Conservation (phyloP, 768 basidiomycete genomes). For the Rhodotorula taiwanensis region DNA sequence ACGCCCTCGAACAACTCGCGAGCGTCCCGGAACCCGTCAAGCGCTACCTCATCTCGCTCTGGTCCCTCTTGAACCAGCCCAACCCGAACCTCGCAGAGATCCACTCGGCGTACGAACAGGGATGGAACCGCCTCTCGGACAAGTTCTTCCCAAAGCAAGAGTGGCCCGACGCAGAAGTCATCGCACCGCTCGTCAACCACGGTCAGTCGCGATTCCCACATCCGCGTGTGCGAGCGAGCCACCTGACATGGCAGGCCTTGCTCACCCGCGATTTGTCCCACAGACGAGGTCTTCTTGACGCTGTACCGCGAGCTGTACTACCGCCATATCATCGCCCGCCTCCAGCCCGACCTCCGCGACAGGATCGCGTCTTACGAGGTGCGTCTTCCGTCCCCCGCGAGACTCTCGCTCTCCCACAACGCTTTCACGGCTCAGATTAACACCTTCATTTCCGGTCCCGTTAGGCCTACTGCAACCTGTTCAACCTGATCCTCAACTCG, state of each 20-base stretch:
- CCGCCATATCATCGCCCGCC: constrained; percentile 69
- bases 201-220: constrained; percentile 50
- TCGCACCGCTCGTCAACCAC: constrained; percentile 88
- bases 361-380: constrained; percentile 84
- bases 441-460: not conserved
- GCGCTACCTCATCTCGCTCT: constrained; percentile 91
- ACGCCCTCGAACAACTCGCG: constrained; percentile 32
- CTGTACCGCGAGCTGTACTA: constrained; percentile 94
- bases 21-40: constrained; percentile 35
- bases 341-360: constrained; percentile 84
- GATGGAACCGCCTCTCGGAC: constrained; percentile 94
- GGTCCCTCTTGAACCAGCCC: constrained; percentile 66
- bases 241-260: too few species aligned
- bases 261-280: not conserved
- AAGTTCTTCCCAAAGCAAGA: constrained; percentile 90
- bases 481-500: constrained; percentile 95
- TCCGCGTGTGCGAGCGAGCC: too few species aligned
- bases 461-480: constrained; percentile 91
- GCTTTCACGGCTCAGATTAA: too few species aligned
- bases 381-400: not conserved
- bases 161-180: constrained; percentile 95
- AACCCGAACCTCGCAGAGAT: constrained; percentile 88
- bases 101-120: constrained; percentile 78
- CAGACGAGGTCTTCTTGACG: constrained; percentile 90
- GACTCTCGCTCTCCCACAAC: not conserved